A percentile compares a stretch with the other conserved stretches of the same genome.
Conservation (phyloP, 257 asterid species). For the Mitragyna speciosa region DNA sequence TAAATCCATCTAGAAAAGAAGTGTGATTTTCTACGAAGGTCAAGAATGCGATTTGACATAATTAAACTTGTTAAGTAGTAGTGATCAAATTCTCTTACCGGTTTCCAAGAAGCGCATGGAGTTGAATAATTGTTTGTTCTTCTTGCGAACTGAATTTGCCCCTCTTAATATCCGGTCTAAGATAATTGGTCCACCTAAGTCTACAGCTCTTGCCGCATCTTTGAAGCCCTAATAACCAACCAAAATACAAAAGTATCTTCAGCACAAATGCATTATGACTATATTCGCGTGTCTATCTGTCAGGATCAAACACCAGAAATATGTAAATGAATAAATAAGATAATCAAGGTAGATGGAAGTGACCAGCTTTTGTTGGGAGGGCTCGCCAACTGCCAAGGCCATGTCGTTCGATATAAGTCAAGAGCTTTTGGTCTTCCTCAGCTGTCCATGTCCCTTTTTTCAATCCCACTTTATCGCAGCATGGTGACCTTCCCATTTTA, state of each 20-base stretch:
- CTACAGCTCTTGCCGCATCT: constrained; percentile 39
- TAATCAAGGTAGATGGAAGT: not conserved
- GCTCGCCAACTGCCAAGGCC: constrained; percentile 35
- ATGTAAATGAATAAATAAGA: not conserved
- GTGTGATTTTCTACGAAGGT: not conserved
- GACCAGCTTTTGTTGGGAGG: constrained; percentile 38
- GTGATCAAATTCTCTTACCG: constrained; percentile 5
- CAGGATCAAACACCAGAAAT: not conserved
- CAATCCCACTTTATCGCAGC: constrained; percentile 30
- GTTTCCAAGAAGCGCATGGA: constrained; percentile 40
- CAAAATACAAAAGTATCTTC: not conserved
- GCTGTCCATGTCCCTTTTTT: constrained; percentile 39
- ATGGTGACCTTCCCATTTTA: constrained; percentile 27
- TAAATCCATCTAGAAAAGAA: not conserved
- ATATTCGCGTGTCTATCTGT: too few species aligned
- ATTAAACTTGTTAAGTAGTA: not conserved
- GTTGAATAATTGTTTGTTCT: constrained; percentile 37
- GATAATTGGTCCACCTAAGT: constrained; percentile 33
- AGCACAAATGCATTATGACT: too few species aligned
- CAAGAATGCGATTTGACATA: not conserved
- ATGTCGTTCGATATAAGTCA: constrained; percentile 22
- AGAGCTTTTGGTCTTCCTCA: constrained; percentile 33
- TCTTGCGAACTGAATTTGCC: constrained; percentile 30
- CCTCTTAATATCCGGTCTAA: constrained; percentile 31
- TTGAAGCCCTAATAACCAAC: constrained; percentile 13